These are phyloP conservation scores for Apiotrichum siamense DNA, from an alignment of 1,284 basidiomycete genomes.

Conservation along the genomic window DNA sequence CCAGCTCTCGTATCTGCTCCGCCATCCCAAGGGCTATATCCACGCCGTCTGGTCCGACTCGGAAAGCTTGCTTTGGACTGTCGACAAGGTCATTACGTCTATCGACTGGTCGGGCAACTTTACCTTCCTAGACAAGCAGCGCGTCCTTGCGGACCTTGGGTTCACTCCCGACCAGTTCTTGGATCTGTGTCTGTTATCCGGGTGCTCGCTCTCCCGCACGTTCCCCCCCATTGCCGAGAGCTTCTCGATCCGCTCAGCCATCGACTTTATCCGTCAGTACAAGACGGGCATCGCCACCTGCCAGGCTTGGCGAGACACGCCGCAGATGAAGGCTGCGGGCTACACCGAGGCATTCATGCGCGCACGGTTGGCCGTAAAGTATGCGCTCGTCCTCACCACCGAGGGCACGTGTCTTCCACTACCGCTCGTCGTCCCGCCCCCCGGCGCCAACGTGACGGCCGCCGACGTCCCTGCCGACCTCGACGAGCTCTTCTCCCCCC, in stretches of 20 bases:
- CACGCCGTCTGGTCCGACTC: slow-evolving; percentile 89
- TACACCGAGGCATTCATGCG: slow-evolving; percentile 86
- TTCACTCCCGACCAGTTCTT: slow-evolving; percentile 87
- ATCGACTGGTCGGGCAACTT: slow-evolving; percentile 71
- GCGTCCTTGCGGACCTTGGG: slow-evolving; percentile 67
- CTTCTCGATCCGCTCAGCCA: slow-evolving; percentile 70
- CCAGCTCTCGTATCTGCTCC: slow-evolving; percentile 91
- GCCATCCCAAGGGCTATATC: slow-evolving; percentile 88
- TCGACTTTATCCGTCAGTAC: slow-evolving; percentile 84
- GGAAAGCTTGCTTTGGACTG: slow-evolving; percentile 81
- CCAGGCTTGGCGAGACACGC: slow-evolving; percentile 64
- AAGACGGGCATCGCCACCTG: slow-evolving; percentile 77
- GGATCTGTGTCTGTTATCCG: slow-evolving; percentile 85
- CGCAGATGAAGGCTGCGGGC: slow-evolving; percentile 22
- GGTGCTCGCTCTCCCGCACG: slow-evolving; percentile 77
- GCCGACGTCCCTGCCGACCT: slow-evolving; percentile 86
- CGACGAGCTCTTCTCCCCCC: slow-evolving; percentile 90
- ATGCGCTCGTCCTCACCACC: slow-evolving; percentile 80
- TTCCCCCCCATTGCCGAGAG: slow-evolving; percentile 73
- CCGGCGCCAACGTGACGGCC: slow-evolving; percentile 54
- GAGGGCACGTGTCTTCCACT: slow-evolving; percentile 85
- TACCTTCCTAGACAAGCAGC: slow-evolving; percentile 75
- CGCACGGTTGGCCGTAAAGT: slow-evolving; percentile 87
- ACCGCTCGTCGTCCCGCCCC: slow-evolving; percentile 63
- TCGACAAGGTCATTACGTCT: slow-evolving; percentile 86